These are phyloP conservation scores for Escallonia herrerae DNA, from an alignment of 129 eudicot species.

Conservation along the genomic window DNA sequence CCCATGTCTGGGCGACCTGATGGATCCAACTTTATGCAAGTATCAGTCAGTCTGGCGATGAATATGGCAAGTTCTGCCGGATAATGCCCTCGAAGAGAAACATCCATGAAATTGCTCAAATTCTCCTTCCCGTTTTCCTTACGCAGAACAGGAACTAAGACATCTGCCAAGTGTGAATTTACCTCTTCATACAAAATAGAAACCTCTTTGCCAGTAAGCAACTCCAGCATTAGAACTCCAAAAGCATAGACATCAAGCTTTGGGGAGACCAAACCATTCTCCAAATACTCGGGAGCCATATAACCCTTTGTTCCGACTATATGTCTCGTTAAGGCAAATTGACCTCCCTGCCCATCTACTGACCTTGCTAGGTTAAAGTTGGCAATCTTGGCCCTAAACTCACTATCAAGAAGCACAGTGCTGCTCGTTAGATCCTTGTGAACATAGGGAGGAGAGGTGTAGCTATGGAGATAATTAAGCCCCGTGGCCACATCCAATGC, in stretches of 20 bases:
- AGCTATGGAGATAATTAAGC: slow-evolving; percentile 76
- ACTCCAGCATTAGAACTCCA: slow-evolving; percentile 78
- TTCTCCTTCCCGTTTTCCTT: slow-evolving; percentile 31
- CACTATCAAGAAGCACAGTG: slow-evolving; percentile 64
- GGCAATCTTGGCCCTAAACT: slow-evolving; percentile 72
- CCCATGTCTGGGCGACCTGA: slow-evolving; percentile 65
- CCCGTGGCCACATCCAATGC: slow-evolving; percentile 77
- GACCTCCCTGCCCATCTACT: slow-evolving; percentile 56
- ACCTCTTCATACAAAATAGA: slow-evolving; percentile 41
- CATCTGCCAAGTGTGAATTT: slow-evolving; percentile 36
- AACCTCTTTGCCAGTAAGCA: slow-evolving; percentile 65
- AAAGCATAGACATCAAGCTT: slow-evolving; percentile 87
- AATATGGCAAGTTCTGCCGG: slow-evolving; percentile 45
- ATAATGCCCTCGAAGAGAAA: slow-evolving; percentile 48
- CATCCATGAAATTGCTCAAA: slow-evolving; percentile 48
- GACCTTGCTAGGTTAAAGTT: slow-evolving; percentile 76
- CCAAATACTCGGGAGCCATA: slow-evolving; percentile 87
- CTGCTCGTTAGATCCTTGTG: slow-evolving; percentile 73
- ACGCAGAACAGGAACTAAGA: slow-evolving; percentile 33
- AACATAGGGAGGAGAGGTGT: slow-evolving; percentile 74
- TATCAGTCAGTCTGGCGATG: slow-evolving; percentile 32
- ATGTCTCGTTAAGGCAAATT: slow-evolving; percentile 64
- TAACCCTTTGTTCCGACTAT: slow-evolving; percentile 83
- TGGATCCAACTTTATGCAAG: slow-evolving; percentile 60
- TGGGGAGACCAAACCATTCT: slow-evolving; percentile 58